phyloP scores from a whole-genome alignment of 192 early-diverging fungal genomes.

The Dissophora ornata region DNA sequence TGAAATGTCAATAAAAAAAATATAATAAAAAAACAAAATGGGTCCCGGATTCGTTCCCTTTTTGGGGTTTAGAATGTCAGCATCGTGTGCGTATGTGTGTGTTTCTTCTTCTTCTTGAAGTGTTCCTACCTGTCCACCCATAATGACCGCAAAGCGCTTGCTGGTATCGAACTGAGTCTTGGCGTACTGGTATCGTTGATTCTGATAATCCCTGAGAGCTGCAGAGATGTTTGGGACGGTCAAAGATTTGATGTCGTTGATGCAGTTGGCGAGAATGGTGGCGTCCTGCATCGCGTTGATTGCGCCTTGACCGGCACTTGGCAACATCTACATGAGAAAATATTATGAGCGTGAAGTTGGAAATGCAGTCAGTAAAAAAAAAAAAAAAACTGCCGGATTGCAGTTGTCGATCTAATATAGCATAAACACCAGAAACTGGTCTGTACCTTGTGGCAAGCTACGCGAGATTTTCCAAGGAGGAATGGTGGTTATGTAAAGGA shows the following conservation, averaged over 20 bases:
- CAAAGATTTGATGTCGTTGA: conserved; percentile 14
- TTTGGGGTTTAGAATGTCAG: no score
- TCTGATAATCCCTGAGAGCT: conserved; percentile 14
- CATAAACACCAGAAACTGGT: no score
- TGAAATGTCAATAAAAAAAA: no score
- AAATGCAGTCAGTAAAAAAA: background rate
- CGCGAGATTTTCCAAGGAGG: background rate
- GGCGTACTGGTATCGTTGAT: conserved; percentile 19
- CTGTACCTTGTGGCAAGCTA: conserved; percentile 45
- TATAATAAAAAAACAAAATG: no score
- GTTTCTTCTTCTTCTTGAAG: background rate
- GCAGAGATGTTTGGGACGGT: background rate
- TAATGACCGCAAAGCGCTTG: conserved; percentile 27
- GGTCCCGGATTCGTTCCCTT: no score
- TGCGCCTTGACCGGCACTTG: conserved; percentile 40
- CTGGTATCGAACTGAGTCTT: conserved; percentile 27
- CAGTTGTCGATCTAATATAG: no score
- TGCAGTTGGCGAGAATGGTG: conserved; percentile 36
- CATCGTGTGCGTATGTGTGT: no score
- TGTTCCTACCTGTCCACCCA: conserved; percentile 41
- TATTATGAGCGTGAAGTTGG: no score
- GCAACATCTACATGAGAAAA: conserved; percentile 30
- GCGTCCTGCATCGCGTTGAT: conserved; percentile 50
- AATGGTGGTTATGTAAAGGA: no score
- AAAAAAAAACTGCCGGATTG: background rate